A percentile compares a stretch with the other conserved stretches of the same genome.
Conservation (phyloP, 345 rosid genomes). For the Carallia pectinifolia region DNA sequence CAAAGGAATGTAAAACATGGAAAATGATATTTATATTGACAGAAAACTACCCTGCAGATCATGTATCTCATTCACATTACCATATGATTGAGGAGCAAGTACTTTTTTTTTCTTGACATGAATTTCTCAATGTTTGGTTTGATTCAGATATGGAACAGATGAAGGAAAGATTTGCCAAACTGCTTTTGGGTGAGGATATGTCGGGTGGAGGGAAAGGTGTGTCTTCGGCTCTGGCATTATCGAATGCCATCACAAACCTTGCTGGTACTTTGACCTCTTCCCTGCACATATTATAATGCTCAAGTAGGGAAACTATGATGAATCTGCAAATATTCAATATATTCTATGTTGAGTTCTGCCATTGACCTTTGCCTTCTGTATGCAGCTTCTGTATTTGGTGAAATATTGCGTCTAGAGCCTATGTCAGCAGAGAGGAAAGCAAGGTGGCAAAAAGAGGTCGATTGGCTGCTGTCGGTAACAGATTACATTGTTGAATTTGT, state of each 20-base stretch:
- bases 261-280: slow-evolving; percentile 27
- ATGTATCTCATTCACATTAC: no score
- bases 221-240: slow-evolving; percentile 46
- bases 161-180: slow-evolving; percentile 44
- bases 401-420: slow-evolving; percentile 38
- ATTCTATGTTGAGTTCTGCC: background rate
- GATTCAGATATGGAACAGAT: slow-evolving; percentile 41
- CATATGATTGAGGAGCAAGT: background rate
- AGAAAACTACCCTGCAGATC: no score
- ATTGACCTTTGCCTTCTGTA: slow-evolving; percentile 2
- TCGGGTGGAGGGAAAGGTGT: slow-evolving; percentile 53
- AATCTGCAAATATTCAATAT: background rate
- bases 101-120: background rate
- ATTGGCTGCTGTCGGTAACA: slow-evolving; percentile 42
- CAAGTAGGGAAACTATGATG: background rate
- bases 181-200: slow-evolving; percentile 53
- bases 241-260: slow-evolving; percentile 49
- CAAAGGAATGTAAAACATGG: no score
- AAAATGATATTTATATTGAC: no score
- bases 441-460: slow-evolving; percentile 43
- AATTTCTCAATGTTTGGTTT: background rate
- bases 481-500: slow-evolving; percentile 45
- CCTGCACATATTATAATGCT: background rate
- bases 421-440: slow-evolving; percentile 40
- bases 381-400: slow-evolving; percentile 50